Percentiles rank a stretch among this genome's conserved stretches.
Conservation (phyloP, 768 basidiomycete genomes). For the Xerocomellus amylosporus region DNA sequence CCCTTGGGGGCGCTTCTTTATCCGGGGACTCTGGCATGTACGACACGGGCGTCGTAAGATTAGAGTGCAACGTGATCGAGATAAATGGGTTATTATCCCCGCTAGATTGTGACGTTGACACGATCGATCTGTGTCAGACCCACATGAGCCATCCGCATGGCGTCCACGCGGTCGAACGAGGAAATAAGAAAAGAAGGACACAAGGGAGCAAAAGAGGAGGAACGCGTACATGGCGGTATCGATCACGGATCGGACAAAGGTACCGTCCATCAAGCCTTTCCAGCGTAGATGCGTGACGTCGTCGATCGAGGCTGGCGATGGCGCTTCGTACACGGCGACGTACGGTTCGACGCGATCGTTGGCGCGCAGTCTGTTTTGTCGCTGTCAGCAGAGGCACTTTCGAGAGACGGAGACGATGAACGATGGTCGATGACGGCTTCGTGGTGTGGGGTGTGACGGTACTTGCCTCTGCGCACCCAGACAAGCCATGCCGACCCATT, state of each 20-base stretch:
- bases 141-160: background rate
- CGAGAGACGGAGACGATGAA: too few relatives aligned
- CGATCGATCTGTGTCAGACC: conserved; percentile 2
- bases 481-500: conserved; percentile 73
- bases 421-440: too few relatives aligned
- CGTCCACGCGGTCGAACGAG: background rate
- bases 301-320: conserved; percentile 43
- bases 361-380: conserved; percentile 46
- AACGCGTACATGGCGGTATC: conserved; percentile 38
- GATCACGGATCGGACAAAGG: conserved; percentile 53
- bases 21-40: conserved; percentile 39
- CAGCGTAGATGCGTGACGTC: conserved; percentile 55
- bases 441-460: background rate
- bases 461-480: conserved; percentile 63
- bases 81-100: conserved; percentile 15
- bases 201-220: background rate
- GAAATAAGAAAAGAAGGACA: background rate
- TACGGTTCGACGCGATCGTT: conserved; percentile 70
- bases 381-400: background rate
- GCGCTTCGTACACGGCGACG: conserved; percentile 62
- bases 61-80: conserved; percentile 34
- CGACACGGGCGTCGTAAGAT: conserved; percentile 46
- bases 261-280: conserved; percentile 53
- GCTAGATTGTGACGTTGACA: conserved; percentile 5
- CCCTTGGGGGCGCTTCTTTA: conserved; percentile 35